A percentile compares a stretch with the other conserved stretches of the same genome.
These are phyloP conservation scores for Hippophae tibetana DNA, from an alignment of 306 rosid species.

Conservation along the genomic window DNA sequence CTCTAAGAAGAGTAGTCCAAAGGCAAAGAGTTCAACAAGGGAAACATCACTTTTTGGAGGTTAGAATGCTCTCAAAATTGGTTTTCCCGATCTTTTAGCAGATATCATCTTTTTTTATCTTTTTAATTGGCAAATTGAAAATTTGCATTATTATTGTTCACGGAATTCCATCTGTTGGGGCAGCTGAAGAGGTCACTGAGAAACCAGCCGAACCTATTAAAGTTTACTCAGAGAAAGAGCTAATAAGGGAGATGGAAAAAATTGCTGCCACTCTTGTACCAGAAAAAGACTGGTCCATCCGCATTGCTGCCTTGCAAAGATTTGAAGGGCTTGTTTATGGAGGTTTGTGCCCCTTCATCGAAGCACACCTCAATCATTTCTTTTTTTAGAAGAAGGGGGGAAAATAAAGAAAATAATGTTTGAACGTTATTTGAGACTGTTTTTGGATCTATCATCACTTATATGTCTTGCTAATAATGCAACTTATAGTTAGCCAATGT, in stretches of 20 bases:
- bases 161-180: constrained; percentile 21
- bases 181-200: constrained; percentile 68
- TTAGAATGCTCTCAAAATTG: constrained; percentile 30
- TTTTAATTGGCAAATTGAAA: constrained; percentile 7
- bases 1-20: constrained; percentile 86
- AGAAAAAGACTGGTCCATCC: constrained; percentile 94
- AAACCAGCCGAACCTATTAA: constrained; percentile 66
- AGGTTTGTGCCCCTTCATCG: constrained; percentile 45
- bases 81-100: background rate
- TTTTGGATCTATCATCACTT: background rate
- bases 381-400: background rate
- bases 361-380: background rate
- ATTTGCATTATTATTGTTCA: constrained; percentile 13
- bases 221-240: constrained; percentile 94
- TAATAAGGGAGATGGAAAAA: constrained; percentile 83
- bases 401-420: background rate
- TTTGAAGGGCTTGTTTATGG: constrained; percentile 87
- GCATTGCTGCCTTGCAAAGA: constrained; percentile 94
- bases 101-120: background rate
- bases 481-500: too few relatives aligned
- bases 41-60: constrained; percentile 83
- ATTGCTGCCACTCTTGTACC: constrained; percentile 86
- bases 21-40: constrained; percentile 72
- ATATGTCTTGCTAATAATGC: too few relatives aligned
- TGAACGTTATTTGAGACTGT: background rate